A percentile compares a stretch with the other conserved stretches of the same genome.
phyloP scores from a whole-genome alignment of 306 rosid species.

The Cercis canadensis region DNA sequence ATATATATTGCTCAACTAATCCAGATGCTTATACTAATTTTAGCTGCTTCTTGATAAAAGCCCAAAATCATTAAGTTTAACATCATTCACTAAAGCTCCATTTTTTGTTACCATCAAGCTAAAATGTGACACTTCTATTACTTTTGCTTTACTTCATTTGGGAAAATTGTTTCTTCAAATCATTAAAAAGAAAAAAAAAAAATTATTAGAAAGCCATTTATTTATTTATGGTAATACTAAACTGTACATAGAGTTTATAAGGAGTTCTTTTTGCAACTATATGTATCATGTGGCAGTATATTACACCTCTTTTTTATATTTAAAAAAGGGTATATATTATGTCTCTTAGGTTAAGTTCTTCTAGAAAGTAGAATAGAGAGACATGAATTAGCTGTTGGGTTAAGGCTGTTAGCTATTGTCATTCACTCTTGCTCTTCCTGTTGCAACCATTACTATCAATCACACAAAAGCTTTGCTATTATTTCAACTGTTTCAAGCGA shows the following conservation, averaged over 20 bases:
- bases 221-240: constrained; percentile 2
- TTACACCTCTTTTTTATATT: background rate
- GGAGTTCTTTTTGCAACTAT: constrained; percentile 1
- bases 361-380: background rate
- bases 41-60: constrained; percentile 27
- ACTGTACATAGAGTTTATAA: constrained; percentile 21
- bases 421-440: background rate
- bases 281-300: constrained; percentile 11
- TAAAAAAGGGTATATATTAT: background rate
- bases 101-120: constrained; percentile 12
- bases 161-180: constrained; percentile 12
- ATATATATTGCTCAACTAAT: constrained; percentile 34
- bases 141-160: constrained; percentile 12
- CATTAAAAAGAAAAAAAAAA: background rate
- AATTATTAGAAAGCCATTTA: background rate
- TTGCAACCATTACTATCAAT: constrained; percentile 13
- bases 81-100: constrained; percentile 23
- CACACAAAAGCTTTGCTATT: too few species aligned
- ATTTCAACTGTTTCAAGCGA: too few species aligned
- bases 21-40: background rate
- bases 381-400: background rate
- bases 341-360: constrained; percentile 18
- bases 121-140: constrained; percentile 18
- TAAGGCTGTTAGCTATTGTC: constrained; percentile 8
- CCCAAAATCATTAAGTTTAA: constrained; percentile 15